Evolutionary conservation across 805 yeast species (phyloP).

Genomic region (Kockiozyma suomiensis): DNA sequence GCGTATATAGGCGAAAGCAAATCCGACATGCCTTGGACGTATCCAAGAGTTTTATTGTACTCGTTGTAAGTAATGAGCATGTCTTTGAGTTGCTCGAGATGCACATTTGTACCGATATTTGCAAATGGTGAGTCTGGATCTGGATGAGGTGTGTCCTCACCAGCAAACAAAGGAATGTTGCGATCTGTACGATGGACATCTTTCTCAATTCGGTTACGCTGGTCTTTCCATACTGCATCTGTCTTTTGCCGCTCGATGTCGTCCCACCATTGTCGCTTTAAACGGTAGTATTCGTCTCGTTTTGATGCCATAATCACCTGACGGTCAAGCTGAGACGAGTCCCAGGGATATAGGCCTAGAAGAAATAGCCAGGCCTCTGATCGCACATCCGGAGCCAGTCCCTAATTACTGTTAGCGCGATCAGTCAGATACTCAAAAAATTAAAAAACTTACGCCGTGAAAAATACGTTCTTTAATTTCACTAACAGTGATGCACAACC

Average conservation of each 20-base stretch:
- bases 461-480: slow-evolving; percentile 84
- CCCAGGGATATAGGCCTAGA: slow-evolving; percentile 87
- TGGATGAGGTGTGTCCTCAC: slow-evolving; percentile 48
- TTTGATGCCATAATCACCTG: slow-evolving; percentile 58
- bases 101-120: slow-evolving; percentile 72
- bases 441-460: slow-evolving; percentile 57
- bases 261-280: slow-evolving; percentile 72
- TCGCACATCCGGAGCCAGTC: slow-evolving; percentile 63
- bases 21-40: slow-evolving; percentile 98
- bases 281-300: slow-evolving; percentile 58
- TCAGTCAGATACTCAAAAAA: background rate
- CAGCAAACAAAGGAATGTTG: slow-evolving; percentile 63
- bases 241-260: slow-evolving; percentile 56
- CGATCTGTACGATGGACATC: slow-evolving; percentile 93
- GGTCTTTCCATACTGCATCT: slow-evolving; percentile 84
- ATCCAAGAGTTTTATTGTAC: slow-evolving; percentile 80
- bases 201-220: slow-evolving; percentile 84
- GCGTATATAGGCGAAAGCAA: slow-evolving; percentile 81
- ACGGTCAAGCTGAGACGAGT: slow-evolving; percentile 71
- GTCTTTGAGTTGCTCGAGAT: slow-evolving; percentile 70
- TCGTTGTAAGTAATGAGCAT: slow-evolving; percentile 85
- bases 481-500: slow-evolving; percentile 67
- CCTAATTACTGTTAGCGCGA: slow-evolving; percentile 42
- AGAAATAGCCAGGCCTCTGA: slow-evolving; percentile 84
- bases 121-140: slow-evolving; percentile 57